These are phyloP conservation scores for Pichia cactophila DNA, from an alignment of 1,139 yeast genomes.

Conservation along the genomic window DNA sequence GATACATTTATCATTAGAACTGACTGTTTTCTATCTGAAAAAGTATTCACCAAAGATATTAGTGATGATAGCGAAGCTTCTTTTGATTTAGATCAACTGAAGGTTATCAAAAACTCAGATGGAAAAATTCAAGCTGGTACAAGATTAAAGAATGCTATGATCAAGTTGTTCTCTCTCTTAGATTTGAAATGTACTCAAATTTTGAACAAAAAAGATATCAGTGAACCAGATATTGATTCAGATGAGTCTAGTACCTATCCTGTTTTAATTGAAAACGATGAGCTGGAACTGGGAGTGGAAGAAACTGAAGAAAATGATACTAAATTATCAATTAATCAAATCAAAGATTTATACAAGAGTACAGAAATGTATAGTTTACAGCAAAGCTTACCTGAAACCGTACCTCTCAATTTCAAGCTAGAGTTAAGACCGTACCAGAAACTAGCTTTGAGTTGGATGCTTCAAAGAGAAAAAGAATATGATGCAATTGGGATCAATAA, in stretches of 20 bases:
- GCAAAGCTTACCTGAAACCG: constrained; percentile 49
- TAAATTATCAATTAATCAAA: constrained; percentile 41
- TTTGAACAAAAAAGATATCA: not conserved
- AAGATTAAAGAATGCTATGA: constrained; percentile 9
- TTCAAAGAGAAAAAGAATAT: constrained; percentile 53
- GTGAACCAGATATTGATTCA: not conserved
- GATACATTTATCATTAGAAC: constrained; percentile 31
- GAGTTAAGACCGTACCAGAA: constrained; percentile 64
- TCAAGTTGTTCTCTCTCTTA: constrained; percentile 9
- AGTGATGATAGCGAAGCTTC: constrained; percentile 33
- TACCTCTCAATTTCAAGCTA: constrained; percentile 55
- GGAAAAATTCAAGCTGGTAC: constrained; percentile 11
- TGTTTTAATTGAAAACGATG: not conserved
- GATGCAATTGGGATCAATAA: constrained; percentile 32
- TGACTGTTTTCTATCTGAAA: constrained; percentile 36
- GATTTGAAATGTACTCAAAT: not conserved
- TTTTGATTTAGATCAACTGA: constrained; percentile 7
- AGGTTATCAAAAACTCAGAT: constrained; percentile 5
- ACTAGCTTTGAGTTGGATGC: constrained; percentile 80
- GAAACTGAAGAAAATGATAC: constrained; percentile 25
- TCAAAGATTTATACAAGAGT: constrained; percentile 65
- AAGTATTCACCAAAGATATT: constrained; percentile 19
- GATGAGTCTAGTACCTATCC: constrained; percentile 4
- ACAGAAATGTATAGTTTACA: constrained; percentile 47
- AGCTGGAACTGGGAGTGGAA: constrained; percentile 2